phyloP scores from a whole-genome alignment of 495 filamentous ascomycete genomes.

The Lasiosphaeria hispida region DNA sequence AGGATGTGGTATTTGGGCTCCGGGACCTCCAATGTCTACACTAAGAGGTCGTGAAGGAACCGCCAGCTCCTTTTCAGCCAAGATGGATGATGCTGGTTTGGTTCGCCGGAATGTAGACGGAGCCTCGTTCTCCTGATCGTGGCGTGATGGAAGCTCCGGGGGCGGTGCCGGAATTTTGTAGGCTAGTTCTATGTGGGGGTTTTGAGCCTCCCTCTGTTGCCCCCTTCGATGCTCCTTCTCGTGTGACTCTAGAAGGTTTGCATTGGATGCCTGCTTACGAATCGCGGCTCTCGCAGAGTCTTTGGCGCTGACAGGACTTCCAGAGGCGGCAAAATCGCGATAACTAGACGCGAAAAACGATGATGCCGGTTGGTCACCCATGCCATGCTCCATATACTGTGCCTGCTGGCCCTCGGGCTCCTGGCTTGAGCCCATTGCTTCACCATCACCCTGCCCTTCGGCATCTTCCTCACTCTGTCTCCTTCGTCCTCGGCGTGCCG shows the following conservation, averaged over 20 bases:
- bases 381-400: conserved; percentile 34
- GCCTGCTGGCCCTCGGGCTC: conserved; percentile 37
- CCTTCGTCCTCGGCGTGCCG: conserved; percentile 67
- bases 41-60: conserved; percentile 49
- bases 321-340: conserved; percentile 40
- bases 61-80: conserved; percentile 57
- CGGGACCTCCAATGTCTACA: conserved; percentile 24
- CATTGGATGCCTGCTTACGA: conserved; percentile 30
- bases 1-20: conserved; percentile 18
- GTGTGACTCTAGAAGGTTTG: conserved; percentile 21
- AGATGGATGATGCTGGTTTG: conserved; percentile 41
- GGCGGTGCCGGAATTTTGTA: conserved; percentile 66
- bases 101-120: conserved; percentile 69
- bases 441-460: conserved; percentile 37
- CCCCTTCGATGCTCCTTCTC: neutral
- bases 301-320: conserved; percentile 45
- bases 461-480: conserved; percentile 73
- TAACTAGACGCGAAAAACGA: conserved; percentile 37
- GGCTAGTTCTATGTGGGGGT: conserved; percentile 29
- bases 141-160: conserved; percentile 52
- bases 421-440: conserved; percentile 31
- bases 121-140: conserved; percentile 80
- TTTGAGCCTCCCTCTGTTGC: conserved; percentile 4
- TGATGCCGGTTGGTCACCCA: conserved; percentile 33
- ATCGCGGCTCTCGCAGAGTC: conserved; percentile 33